Conservation (phyloP, 2,329 filamentous ascomycete species). For the Aspergillus ochraceus region DNA sequence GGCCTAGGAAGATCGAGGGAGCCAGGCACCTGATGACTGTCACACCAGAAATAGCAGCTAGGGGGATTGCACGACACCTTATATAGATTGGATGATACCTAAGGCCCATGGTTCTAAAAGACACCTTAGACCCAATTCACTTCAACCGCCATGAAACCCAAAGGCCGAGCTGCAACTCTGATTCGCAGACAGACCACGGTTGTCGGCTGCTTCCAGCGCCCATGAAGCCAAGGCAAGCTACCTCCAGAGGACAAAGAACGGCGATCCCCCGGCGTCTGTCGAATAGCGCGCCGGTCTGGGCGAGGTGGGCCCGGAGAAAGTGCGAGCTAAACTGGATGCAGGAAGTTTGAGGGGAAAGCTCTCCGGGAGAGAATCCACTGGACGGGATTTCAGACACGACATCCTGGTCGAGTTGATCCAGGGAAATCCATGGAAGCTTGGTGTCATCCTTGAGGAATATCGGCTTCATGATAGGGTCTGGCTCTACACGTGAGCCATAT, state of each 20-base stretch:
- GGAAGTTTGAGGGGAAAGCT: constrained; percentile 1
- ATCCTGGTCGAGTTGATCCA: neutral
- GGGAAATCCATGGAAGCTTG: neutral
- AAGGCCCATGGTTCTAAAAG: neutral
- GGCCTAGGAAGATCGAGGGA: neutral
- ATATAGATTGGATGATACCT: constrained; percentile 8
- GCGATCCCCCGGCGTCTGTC: constrained; percentile 8
- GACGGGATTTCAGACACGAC: neutral
- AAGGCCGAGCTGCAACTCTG: constrained; percentile 8
- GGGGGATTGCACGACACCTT: constrained; percentile 3
- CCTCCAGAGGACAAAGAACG: neutral
- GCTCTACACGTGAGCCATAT: neutral
- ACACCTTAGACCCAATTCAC: neutral
- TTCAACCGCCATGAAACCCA: neutral
- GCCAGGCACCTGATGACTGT: neutral
- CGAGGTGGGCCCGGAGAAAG: constrained; percentile 6
- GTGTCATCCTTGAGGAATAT: neutral
- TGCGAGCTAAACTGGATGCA: neutral
- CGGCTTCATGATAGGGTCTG: neutral
- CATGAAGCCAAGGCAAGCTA: constrained; percentile 9
- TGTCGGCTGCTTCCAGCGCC: constrained; percentile 3
- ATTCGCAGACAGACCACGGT: constrained; percentile 10
- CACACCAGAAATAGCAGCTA: neutral
- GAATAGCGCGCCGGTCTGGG: constrained; percentile 4
- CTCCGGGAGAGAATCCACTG: neutral